Conservation (phyloP, 2,329 filamentous ascomycete species). For the Phyllosticta citribraziliensis region DNA sequence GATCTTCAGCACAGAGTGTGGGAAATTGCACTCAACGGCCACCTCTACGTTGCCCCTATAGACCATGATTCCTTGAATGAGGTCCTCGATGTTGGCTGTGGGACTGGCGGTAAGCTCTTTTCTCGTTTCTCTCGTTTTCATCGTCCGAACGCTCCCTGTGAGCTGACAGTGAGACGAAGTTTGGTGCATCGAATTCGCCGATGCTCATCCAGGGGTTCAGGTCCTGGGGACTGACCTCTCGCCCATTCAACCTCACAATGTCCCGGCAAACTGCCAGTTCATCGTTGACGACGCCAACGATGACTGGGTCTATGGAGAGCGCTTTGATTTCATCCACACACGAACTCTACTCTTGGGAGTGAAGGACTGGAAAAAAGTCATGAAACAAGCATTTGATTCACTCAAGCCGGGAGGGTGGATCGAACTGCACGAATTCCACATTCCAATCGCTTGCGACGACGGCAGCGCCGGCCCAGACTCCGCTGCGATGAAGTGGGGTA, state of each 20-base stretch:
- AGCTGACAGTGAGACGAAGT: slow-evolving; percentile 1
- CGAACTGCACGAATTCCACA: slow-evolving; percentile 35
- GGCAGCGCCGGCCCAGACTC: slow-evolving; percentile 14
- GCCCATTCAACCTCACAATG: slow-evolving; percentile 18
- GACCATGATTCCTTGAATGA: slow-evolving; percentile 11
- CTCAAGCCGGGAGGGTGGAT: slow-evolving; percentile 41
- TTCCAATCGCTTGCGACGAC: slow-evolving; percentile 17
- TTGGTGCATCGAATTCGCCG: slow-evolving; percentile 13
- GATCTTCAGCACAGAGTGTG: slow-evolving; percentile 20
- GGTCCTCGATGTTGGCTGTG: slow-evolving; percentile 18
- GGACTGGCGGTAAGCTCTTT: slow-evolving; percentile 14
- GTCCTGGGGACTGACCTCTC: slow-evolving; percentile 22
- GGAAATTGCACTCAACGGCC: slow-evolving; percentile 16
- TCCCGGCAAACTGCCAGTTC: slow-evolving; percentile 20
- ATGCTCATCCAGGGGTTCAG: slow-evolving; percentile 14
- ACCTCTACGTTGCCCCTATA: slow-evolving; percentile 15
- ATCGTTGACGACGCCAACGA: slow-evolving; percentile 25
- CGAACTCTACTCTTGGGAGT: slow-evolving; percentile 42
- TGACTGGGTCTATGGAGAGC: slow-evolving; percentile 43
- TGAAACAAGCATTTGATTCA: slow-evolving; percentile 28
- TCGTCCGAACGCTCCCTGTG: background rate
- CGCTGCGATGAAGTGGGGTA: slow-evolving; percentile 14
- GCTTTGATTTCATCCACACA: slow-evolving; percentile 49
- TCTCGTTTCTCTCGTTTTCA: background rate
- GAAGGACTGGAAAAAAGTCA: slow-evolving; percentile 39